Evolutionary conservation across 1,284 basidiomycete genomes (phyloP), one percentile per base, ranked within the genome.

Genomic region (Puccinia horiana): DNA sequence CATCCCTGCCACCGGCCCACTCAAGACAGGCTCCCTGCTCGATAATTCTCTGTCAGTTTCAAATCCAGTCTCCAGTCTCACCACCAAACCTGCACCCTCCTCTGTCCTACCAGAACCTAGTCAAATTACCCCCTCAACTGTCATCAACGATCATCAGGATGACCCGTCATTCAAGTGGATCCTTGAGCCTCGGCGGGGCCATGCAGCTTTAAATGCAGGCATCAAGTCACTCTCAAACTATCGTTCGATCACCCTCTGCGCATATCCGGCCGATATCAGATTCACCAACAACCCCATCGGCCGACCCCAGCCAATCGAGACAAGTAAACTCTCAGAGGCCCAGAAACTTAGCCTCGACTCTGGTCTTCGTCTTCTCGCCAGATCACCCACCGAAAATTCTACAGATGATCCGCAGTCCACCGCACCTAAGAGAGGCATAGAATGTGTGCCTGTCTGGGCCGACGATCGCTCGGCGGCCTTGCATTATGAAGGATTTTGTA

Each of bases 401-500:
- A 91, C 91, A 84, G 89, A 90, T 65, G 91, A 91, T 83, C 88
- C 89, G 69, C 85, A 87, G 35, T 83, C 86, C 81, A 86, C 49
- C 85, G 85, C 86, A 69, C 83, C 86, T 85, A 90, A 91, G 73
- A 76, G 73, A 65, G 87, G 87, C 35, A 87, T 88, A 83, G 90
- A 88, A 72, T 97, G 95, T 85, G 91, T 95, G 20, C 95, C 96
- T 16, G 93, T 98, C 26, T 97, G 95, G 93, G 89, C 97, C 37
- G 93, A 95, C 84, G 93, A 95, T 86, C 92, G 92, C 87, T 91
- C 94, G 58, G 94, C 94, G 37, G 94, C 95, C 86, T 94, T 93
- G 0, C 95, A 97, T 87, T 98, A 98, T 84, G 87, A 88, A 85
- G 96, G 95, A 0, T 98, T 98, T 88, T 98, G 96, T 91, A 99